phyloP scores from a whole-genome alignment of 768 basidiomycete species.

The Trametes cingulata region DNA sequence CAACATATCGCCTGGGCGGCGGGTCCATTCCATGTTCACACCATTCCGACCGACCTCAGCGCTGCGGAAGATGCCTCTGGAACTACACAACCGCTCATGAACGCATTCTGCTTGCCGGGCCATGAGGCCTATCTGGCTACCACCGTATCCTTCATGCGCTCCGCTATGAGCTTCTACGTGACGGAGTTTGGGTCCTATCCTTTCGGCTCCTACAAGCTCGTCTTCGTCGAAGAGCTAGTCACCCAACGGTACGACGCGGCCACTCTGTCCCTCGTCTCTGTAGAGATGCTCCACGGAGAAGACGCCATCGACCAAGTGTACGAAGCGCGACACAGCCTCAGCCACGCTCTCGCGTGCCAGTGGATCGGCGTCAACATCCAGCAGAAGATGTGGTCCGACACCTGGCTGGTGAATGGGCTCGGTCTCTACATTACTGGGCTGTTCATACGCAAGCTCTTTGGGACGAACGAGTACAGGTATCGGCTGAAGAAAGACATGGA shows the following conservation, averaged over 20 bases:
- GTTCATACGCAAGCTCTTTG: slow-evolving; percentile 83
- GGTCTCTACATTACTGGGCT: slow-evolving; percentile 88
- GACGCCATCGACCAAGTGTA: slow-evolving; percentile 92
- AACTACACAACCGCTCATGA: slow-evolving; percentile 72
- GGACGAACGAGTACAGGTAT: slow-evolving; percentile 97
- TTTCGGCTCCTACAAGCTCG: slow-evolving; percentile 90
- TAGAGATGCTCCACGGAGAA: slow-evolving; percentile 83
- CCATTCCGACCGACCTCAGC: slow-evolving; percentile 62
- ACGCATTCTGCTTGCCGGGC: slow-evolving; percentile 92
- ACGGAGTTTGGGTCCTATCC: slow-evolving; percentile 96
- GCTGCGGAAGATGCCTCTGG: slow-evolving; percentile 62
- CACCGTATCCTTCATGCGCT: slow-evolving; percentile 76
- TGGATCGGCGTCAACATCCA: slow-evolving; percentile 98
- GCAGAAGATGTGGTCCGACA: slow-evolving; percentile 89
- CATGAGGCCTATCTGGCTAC: slow-evolving; percentile 69
- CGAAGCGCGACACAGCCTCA: slow-evolving; percentile 83
- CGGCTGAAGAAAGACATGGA: slow-evolving; percentile 96
- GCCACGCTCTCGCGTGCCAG: slow-evolving; percentile 90
- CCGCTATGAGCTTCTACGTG: slow-evolving; percentile 90
- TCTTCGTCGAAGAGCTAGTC: slow-evolving; percentile 90
- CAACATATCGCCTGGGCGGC: slow-evolving; percentile 97
- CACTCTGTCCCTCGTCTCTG: slow-evolving; percentile 74
- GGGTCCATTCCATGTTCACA: slow-evolving; percentile 85
- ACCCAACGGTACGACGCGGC: slow-evolving; percentile 83
- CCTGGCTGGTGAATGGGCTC: slow-evolving; percentile 96